Conservation (phyloP, 345 rosid species). For the Camelina hispida region DNA sequence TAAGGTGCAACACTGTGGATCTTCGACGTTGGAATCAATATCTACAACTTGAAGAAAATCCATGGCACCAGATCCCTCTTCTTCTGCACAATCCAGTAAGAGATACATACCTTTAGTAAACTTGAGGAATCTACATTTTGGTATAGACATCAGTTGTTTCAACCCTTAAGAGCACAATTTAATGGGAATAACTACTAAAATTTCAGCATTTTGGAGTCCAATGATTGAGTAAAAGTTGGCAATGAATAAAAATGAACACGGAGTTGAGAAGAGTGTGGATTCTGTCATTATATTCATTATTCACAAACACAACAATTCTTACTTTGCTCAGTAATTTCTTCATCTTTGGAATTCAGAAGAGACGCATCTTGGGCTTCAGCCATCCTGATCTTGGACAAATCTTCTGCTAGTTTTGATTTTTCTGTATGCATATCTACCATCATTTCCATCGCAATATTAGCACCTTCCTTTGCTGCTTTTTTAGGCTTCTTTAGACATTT, state of each 20-base stretch:
- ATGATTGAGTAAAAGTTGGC: conserved; percentile 8
- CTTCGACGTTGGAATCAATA: conserved; percentile 71
- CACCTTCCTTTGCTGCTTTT: conserved; percentile 43
- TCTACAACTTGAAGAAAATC: conserved; percentile 53
- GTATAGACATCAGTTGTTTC: conserved; percentile 13
- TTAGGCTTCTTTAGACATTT: conserved; percentile 46
- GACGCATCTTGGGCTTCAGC: conserved; percentile 50
- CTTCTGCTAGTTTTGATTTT: conserved; percentile 70
- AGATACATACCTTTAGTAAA: conserved; percentile 11
- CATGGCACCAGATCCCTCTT: conserved; percentile 43
- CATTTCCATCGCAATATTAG: conserved; percentile 45
- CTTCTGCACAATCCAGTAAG: conserved; percentile 56
- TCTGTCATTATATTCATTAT: conserved; percentile 24
- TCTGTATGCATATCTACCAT: conserved; percentile 54
- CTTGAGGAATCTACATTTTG: conserved; percentile 3
- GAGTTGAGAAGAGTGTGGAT: conserved; percentile 4
- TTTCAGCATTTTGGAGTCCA: conserved; percentile 15
- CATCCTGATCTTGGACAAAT: conserved; percentile 74
- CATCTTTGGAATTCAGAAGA: conserved; percentile 46
- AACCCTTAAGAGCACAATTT: neutral
- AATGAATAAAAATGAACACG: conserved; percentile 6
- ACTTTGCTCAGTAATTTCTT: conserved; percentile 36
- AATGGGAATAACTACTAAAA: conserved; percentile 3
- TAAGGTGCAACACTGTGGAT: conserved; percentile 74
- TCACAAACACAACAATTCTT: conserved; percentile 30